Conservation (phyloP, 108 stramenopile species). For the Skeletonema potamos region DNA sequence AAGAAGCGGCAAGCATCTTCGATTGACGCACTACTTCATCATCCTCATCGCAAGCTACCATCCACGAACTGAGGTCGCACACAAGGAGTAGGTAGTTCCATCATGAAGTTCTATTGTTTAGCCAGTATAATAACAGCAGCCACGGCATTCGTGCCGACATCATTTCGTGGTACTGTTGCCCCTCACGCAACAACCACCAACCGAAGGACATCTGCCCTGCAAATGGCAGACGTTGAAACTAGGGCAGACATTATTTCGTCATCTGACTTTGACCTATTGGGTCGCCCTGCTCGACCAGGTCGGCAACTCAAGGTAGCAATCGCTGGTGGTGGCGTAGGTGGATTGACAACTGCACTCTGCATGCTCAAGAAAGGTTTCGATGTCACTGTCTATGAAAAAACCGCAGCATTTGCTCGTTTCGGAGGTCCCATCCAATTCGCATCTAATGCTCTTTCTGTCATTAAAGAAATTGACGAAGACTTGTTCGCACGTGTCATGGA, state of each 20-base stretch:
- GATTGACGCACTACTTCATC: neutral
- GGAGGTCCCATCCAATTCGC: conserved; percentile 98
- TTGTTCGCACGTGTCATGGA: conserved; percentile 94
- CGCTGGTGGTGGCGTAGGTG: conserved; percentile 94
- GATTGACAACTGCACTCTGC: conserved; percentile 86
- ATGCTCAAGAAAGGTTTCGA: conserved; percentile 94
- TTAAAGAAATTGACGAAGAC: conserved; percentile 90
- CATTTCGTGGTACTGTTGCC: conserved; percentile 1
- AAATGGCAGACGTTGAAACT: neutral
- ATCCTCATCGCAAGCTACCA: too few relatives aligned
- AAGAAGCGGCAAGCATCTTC: too few relatives aligned
- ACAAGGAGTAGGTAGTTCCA: neutral
- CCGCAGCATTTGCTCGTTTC: conserved; percentile 91
- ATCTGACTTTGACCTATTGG: neutral
- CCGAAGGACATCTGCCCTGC: neutral
- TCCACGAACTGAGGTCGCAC: neutral
- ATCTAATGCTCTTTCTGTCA: conserved; percentile 91
- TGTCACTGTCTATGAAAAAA: conserved; percentile 96
- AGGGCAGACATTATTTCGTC: neutral
- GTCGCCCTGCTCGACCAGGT: conserved; percentile 75
- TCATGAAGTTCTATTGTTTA: neutral
- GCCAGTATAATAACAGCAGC: neutral
- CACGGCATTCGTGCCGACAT: conserved; percentile 7
- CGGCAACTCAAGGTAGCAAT: conserved; percentile 89
- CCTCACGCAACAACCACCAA: conserved; percentile 8